Conservation (phyloP, 345 rosid genomes). For the Acer yangbiense region DNA sequence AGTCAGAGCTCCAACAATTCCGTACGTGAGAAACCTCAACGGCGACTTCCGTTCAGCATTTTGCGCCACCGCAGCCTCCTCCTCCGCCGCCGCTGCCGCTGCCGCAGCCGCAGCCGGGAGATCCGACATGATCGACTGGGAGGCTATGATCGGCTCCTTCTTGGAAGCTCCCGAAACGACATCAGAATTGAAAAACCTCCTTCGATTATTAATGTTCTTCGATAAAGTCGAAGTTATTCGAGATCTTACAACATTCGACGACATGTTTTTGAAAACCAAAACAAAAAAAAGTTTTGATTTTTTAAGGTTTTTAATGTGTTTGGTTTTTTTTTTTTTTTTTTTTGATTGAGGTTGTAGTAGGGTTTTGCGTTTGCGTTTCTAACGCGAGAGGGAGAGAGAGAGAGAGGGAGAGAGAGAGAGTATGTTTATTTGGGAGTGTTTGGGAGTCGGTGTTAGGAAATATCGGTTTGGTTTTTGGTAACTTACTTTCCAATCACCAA, state of each 20-base stretch:
- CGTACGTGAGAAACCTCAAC: slow-evolving; percentile 59
- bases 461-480: background rate
- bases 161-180: slow-evolving; percentile 39
- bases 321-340: no score
- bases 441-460: background rate
- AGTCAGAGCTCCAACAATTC: slow-evolving; percentile 50
- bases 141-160: slow-evolving; percentile 43
- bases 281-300: background rate
- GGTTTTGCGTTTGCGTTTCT: background rate
- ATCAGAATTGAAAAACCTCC: slow-evolving; percentile 39
- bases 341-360: background rate
- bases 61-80: slow-evolving; percentile 27
- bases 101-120: slow-evolving; percentile 32
- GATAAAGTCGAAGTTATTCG: slow-evolving; percentile 37
- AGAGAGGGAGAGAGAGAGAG: background rate
- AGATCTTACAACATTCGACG: slow-evolving; percentile 51
- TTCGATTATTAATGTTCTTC: slow-evolving; percentile 16
- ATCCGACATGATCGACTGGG: slow-evolving; percentile 53
- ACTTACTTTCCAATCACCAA: background rate
- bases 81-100: slow-evolving; percentile 30
- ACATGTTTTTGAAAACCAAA: slow-evolving; percentile 36
- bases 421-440: background rate
- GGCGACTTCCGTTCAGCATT: slow-evolving; percentile 40
- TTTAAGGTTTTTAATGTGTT: background rate
- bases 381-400: background rate